Percentiles rank a stretch among this genome's conserved stretches.
Evolutionary conservation across 495 filamentous ascomycete genomes (phyloP).

Genomic region (Neurospora sp.): DNA sequence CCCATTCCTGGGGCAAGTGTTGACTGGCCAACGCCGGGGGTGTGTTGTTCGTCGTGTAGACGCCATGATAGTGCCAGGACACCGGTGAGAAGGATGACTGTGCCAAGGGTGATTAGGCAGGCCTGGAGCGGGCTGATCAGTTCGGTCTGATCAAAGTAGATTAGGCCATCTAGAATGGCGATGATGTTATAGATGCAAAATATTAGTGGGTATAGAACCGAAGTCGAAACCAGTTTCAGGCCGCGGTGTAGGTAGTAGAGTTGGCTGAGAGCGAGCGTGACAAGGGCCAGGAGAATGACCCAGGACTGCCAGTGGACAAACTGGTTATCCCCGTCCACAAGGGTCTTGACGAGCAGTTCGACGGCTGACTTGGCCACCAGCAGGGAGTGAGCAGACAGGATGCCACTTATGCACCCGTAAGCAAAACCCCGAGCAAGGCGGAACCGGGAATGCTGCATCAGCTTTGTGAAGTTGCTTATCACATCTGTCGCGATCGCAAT

Average conservation of each 20-base stretch:
- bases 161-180: conserved; percentile 91
- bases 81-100: conserved; percentile 71
- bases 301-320: conserved; percentile 97
- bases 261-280: conserved; percentile 77
- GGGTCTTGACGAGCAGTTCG: conserved; percentile 87
- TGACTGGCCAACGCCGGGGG: conserved; percentile 48
- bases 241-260: conserved; percentile 92
- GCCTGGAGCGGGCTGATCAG: conserved; percentile 66
- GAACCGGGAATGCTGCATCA: conserved; percentile 48
- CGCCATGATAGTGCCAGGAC: conserved; percentile 93
- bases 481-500: conserved; percentile 57
- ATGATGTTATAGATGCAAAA: conserved; percentile 99
- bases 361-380: conserved; percentile 95
- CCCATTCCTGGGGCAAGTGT: conserved; percentile 60
- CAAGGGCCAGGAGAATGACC: conserved; percentile 77
- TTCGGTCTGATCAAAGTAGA: conserved; percentile 88
- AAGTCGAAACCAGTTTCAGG: conserved; percentile 88
- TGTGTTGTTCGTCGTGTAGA: conserved; percentile 60
- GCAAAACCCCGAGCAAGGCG: conserved; percentile 80
- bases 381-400: conserved; percentile 85
- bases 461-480: conserved; percentile 35
- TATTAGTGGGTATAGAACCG: conserved; percentile 91
- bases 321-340: conserved; percentile 80
- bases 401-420: conserved; percentile 83
- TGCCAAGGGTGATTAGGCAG: conserved; percentile 78